A percentile compares a stretch with the other conserved stretches of the same genome.
phyloP scores from a whole-genome alignment of 2,329 filamentous ascomycete genomes.

The Sphaerulina populicola region DNA sequence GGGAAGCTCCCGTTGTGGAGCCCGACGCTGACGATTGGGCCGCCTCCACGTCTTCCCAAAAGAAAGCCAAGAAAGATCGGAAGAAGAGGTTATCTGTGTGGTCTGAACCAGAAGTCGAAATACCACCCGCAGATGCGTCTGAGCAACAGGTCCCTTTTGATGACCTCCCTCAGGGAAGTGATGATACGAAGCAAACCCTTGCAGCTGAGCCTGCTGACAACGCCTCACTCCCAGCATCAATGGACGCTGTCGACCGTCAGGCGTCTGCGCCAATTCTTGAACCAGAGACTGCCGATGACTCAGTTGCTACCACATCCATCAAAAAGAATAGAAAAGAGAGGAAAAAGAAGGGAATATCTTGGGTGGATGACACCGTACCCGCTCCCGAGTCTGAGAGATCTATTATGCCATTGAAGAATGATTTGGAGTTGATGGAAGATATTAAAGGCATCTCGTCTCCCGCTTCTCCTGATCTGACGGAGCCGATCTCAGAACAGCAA shows the following conservation, averaged over 20 bases:
- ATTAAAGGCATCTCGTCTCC: too few species aligned
- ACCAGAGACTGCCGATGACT: constrained; percentile 10
- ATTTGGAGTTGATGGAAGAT: neutral
- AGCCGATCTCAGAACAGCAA: neutral
- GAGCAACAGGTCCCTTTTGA: neutral
- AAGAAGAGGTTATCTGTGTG: constrained; percentile 25
- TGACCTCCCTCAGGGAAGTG: neutral
- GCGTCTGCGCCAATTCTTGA: neutral
- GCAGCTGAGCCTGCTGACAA: neutral
- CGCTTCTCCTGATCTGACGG: neutral
- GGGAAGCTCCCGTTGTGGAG: neutral
- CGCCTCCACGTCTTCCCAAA: constrained; percentile 17
- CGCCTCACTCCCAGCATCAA: neutral
- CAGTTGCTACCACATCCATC: constrained; percentile 8
- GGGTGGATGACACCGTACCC: neutral
- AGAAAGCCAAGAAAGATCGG: constrained; percentile 37
- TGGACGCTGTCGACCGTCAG: neutral
- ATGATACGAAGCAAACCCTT: neutral
- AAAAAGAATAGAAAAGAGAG: constrained; percentile 27
- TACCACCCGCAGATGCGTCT: neutral
- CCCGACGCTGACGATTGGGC: neutral
- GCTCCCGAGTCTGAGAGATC: neutral
- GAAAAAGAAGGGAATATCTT: constrained; percentile 13
- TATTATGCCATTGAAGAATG: neutral
- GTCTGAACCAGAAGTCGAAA: neutral